Evolutionary conservation across 2,329 filamentous ascomycete species (phyloP), one percentile per base, ranked within the genome.

Genomic region (Penicillium sp.): DNA sequence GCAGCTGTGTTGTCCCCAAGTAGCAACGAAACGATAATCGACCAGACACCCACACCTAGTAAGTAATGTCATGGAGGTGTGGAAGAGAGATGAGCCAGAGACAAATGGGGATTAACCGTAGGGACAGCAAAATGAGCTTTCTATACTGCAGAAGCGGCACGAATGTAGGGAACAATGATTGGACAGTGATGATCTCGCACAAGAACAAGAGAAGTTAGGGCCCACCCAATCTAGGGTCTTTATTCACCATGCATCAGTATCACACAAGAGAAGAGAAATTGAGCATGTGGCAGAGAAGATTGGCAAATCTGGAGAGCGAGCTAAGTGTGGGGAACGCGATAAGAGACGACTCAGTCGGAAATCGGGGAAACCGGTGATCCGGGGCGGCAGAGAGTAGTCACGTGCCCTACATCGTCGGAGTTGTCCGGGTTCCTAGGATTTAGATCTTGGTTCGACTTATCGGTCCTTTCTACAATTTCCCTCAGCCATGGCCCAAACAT

Each of bases 1-100:
- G 29, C 56, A 58, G 48, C 52, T 60, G 52, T 47, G 56, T 59
- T 65, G 63, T 35, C 64, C 62, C 65, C 66, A 67, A 47, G 65
- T 66, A 46, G 65, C 62, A 39, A 66, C 42, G 37, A 66, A 68
- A 49, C 65, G 65, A 66, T 66, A 68, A 61, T 68, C 66, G 44
- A 68, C 55, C 49, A 68, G 56, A 54, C 63, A 66, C 56, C 64
- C 64, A 61, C 60, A 65, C 54, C 57, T 63, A 59, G 61, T 65
- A 57, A 57, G 65, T 60, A 59, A 59, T 58, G 56, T 63, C 66
- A 68, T 68, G 65, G 65, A 67, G 60, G 62, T 63, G 55, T 59
- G 63, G 57, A 55, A 61, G 52, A 53, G 49, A 57, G 56, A 55
- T 53, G 54, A 57, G 57, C 52, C 54, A 41, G 44, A 50, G 43